Evolutionary conservation across 2,329 filamentous ascomycete species (phyloP).

Genomic region (Scortechinia acanthostroma): DNA sequence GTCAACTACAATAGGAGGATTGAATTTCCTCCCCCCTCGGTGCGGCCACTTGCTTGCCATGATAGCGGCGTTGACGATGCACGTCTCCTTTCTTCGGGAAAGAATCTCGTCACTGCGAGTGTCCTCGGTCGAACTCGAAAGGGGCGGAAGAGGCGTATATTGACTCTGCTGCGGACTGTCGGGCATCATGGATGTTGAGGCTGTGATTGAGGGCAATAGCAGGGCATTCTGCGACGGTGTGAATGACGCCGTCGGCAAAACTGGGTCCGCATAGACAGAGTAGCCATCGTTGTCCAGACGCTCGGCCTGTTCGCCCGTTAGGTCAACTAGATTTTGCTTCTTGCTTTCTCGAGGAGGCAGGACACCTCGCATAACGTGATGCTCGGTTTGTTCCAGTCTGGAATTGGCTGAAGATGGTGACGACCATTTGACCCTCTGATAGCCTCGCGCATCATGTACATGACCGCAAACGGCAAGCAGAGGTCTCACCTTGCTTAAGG

Average conservation of each 20-base stretch:
- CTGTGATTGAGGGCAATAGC: no score
- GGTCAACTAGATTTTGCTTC: constrained; percentile 43
- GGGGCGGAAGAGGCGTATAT: no score
- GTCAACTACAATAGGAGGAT: constrained; percentile 50
- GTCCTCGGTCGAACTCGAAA: no score
- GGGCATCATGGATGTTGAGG: no score
- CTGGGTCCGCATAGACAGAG: not conserved
- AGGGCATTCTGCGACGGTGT: not conserved
- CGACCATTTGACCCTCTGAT: constrained; percentile 38
- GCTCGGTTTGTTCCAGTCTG: constrained; percentile 7
- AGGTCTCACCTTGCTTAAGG: constrained; percentile 36
- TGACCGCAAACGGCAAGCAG: constrained; percentile 47
- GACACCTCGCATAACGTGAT: constrained; percentile 20
- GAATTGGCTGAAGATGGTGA: constrained; percentile 7
- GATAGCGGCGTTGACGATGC: constrained; percentile 49
- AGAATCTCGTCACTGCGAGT: not conserved
- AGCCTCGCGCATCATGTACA: constrained; percentile 46
- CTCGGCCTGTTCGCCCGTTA: constrained; percentile 30
- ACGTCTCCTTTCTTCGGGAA: constrained; percentile 34
- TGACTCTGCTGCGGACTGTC: no score
- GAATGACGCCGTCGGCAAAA: not conserved
- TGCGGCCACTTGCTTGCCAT: constrained; percentile 37
- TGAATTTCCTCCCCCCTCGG: constrained; percentile 34
- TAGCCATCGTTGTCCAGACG: constrained; percentile 13
- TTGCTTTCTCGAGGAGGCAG: constrained; percentile 38